Percentiles rank a stretch among this genome's conserved stretches.
These are phyloP conservation scores for Spinellus fusiger DNA, from an alignment of 192 early-diverging fungal genomes.

Conservation along the genomic window DNA sequence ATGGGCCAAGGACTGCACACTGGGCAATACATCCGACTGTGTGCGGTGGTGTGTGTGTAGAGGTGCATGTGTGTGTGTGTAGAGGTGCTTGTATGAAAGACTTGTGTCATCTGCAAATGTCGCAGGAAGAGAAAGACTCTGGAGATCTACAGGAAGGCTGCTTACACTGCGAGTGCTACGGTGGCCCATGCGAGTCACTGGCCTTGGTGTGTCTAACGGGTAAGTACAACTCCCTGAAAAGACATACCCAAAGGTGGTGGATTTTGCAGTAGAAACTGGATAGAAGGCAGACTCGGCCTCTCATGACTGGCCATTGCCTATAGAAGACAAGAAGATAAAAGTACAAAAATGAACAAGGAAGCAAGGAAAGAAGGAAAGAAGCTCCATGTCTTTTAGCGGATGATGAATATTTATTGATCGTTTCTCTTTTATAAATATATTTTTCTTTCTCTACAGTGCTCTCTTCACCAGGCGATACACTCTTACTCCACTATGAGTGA, in stretches of 20 bases:
- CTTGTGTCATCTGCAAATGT: not conserved
- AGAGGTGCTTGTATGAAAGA: not conserved
- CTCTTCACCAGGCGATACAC: too few species aligned
- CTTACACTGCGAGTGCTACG: not conserved
- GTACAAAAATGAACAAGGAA: not conserved
- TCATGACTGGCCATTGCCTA: not conserved
- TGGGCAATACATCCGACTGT: too few species aligned
- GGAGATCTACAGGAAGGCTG: conserved; percentile 3
- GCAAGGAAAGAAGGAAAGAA: not conserved
- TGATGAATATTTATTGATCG: too few species aligned
- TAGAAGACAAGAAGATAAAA: not conserved
- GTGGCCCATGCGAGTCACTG: not conserved
- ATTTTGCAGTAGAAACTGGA: conserved; percentile 7
- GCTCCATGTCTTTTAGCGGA: too few species aligned
- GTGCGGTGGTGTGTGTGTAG: not conserved
- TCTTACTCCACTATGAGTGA: not conserved
- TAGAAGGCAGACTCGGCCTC: conserved; percentile 2
- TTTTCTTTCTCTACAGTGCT: too few species aligned
- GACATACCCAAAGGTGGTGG: not conserved
- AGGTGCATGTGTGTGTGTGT: not conserved
- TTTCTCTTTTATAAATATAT: too few species aligned
- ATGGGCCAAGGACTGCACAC: too few species aligned
- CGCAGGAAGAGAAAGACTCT: not conserved
- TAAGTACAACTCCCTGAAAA: not conserved
- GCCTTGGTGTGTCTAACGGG: not conserved